Percentiles rank a stretch among this genome's conserved stretches.
phyloP scores from a whole-genome alignment of 73 alveolate genomes.

The Durusdinium trenchii region DNA sequence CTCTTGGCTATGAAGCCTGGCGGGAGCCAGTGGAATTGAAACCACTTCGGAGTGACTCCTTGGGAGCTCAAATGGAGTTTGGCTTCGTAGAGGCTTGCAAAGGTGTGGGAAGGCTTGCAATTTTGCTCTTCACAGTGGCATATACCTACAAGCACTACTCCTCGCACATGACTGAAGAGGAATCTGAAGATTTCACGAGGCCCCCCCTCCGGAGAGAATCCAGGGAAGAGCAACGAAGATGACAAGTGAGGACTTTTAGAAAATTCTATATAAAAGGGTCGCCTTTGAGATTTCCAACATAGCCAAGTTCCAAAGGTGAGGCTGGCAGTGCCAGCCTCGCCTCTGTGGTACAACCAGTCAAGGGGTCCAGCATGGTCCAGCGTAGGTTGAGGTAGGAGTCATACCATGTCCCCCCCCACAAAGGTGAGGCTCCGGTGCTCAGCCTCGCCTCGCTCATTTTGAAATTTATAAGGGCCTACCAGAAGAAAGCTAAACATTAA shows the following conservation, averaged over 20 bases:
- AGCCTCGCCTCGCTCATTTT: constrained; percentile 37
- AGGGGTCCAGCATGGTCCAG: background rate
- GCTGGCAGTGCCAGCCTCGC: constrained; percentile 28
- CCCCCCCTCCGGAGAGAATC: background rate
- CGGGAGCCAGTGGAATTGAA: background rate
- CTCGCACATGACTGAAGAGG: background rate
- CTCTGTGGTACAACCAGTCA: background rate
- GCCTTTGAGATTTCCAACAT: background rate
- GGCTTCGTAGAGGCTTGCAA: background rate
- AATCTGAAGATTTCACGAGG: background rate
- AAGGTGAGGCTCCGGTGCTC: background rate
- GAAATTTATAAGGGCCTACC: too few species aligned
- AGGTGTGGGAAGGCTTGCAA: background rate
- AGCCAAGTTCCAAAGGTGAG: background rate
- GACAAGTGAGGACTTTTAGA: too few species aligned
- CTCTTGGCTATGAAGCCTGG: background rate
- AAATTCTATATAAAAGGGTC: constrained; percentile 20
- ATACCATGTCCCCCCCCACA: background rate
- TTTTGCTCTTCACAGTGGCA: background rate
- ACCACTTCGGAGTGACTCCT: background rate
- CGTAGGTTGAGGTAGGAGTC: background rate
- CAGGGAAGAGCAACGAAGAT: background rate
- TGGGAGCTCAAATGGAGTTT: background rate
- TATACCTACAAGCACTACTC: background rate
- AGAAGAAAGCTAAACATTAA: too few species aligned